Evolutionary conservation across 2,329 filamentous ascomycete genomes (phyloP), one percentile per base, ranked within the genome.

Genomic region (Beauveria caledonica): DNA sequence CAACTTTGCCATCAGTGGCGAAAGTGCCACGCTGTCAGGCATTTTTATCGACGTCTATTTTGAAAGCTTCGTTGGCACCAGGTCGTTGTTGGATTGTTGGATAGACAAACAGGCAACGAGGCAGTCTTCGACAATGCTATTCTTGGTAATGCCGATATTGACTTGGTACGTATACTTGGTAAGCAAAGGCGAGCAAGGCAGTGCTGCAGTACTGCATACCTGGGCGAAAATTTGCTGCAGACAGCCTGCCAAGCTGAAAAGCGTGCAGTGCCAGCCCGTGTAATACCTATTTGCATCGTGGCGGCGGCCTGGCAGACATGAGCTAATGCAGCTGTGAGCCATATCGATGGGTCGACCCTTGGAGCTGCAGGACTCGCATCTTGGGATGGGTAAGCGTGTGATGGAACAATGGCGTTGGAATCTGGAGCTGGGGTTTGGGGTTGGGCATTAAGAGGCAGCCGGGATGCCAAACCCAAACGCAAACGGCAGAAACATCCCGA

Each of bases 331-430:
- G 11, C 36, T 42, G 46, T 23, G 33, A 58, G 56, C 56, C 53
- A 23, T 56, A 17, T 11, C 53, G 17, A 44, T 33, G 56, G 36
- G 39, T 27, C 33, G 33, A 15, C 33, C 36, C 39, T 39, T 7
- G 15, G 23, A 17, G 25, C 61, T 61, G 60, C 60, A 61, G 53
- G 56, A 52, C 61, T 48, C 63, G 63, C 65, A 62, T 65, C 25
- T 42, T 25, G 25, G 48, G 62, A 62, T 60, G 25, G 50, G 29
- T 36, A 49, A 46, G 33, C 19, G 33, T 15, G 11, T 36, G 54
- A 57, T 25, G 54, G 44, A 23, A 40, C 10, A 50, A 50, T 58
- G 46, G 58, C 19, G 64, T 63, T 65, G 67, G 66, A 64, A 64
- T 65, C 60, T 65, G 63, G 61, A 58, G 53, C 40, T 45, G 21